These are phyloP conservation scores for Raphanus sativus DNA, from an alignment of 345 rosid species.

Conservation along the genomic window DNA sequence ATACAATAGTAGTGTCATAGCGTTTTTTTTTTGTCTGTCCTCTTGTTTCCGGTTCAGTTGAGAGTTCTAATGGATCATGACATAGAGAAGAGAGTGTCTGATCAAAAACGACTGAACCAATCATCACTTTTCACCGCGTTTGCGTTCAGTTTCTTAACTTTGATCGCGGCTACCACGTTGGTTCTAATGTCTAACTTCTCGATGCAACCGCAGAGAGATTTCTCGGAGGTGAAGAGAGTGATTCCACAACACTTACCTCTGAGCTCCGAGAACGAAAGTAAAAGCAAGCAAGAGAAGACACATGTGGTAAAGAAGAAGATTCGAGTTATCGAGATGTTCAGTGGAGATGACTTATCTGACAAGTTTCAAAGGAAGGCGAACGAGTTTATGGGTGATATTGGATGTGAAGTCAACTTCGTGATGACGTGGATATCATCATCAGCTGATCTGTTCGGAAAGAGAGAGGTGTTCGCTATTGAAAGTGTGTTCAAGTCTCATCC, in stretches of 20 bases:
- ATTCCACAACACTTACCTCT: conserved; percentile 28
- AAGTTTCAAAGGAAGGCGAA: conserved; percentile 50
- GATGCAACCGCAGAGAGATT: conserved; percentile 28
- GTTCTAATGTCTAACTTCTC: conserved; percentile 24
- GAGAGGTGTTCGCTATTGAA: conserved; percentile 58
- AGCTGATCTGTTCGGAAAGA: conserved; percentile 42
- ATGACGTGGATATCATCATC: conserved; percentile 82
- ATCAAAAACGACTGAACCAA: conserved; percentile 27
- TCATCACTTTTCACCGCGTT: conserved; percentile 29
- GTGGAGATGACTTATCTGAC: conserved; percentile 42
- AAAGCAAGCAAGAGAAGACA: conserved; percentile 6
- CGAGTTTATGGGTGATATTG: conserved; percentile 42
- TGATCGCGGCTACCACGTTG: conserved; percentile 20
- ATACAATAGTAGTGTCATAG: conserved; percentile 11
- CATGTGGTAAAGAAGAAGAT: conserved; percentile 40
- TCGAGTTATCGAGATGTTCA: conserved; percentile 42
- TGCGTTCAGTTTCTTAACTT: conserved; percentile 18
- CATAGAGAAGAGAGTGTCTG: conserved; percentile 16
- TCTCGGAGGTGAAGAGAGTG: conserved; percentile 28
- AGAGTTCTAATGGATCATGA: conserved; percentile 19
- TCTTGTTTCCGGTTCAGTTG: not conserved
- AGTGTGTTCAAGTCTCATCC: conserved; percentile 66
- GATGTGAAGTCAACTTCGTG: conserved; percentile 55
- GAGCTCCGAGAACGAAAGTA: conserved; percentile 32
- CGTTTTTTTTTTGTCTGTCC: not conserved